phyloP scores from a whole-genome alignment of 768 basidiomycete genomes.

The Leccinellum luteum region DNA sequence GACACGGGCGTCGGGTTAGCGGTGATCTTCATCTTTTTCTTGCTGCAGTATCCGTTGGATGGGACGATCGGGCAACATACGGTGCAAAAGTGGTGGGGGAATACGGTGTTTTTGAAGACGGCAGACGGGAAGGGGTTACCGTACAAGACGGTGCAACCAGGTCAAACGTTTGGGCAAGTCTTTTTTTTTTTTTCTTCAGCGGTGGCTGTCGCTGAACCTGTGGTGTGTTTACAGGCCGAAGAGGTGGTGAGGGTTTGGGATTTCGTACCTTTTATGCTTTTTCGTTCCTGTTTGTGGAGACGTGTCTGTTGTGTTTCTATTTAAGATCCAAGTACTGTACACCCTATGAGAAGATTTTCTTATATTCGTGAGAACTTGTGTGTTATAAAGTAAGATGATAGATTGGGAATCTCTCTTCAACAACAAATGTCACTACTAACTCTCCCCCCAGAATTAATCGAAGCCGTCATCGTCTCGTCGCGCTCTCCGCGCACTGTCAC shows the following conservation, averaged over 20 bases:
- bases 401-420: too few species aligned
- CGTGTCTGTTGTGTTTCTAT: too few species aligned
- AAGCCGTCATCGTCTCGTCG: conserved; percentile 33
- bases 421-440: conserved; percentile 3
- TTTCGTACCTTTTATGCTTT: too few species aligned
- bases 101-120: conserved; percentile 37
- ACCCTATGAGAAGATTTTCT: not conserved
- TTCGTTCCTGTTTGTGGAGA: too few species aligned
- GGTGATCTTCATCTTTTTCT: conserved; percentile 56
- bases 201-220: too few species aligned
- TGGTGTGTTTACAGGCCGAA: too few species aligned
- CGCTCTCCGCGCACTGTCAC: conserved; percentile 34
- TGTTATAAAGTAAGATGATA: too few species aligned
- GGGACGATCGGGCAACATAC: conserved; percentile 55
- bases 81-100: conserved; percentile 72
- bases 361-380: not conserved
- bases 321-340: too few species aligned
- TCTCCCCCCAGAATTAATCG: conserved; percentile 42
- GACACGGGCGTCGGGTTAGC: conserved; percentile 67
- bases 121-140: conserved; percentile 15
- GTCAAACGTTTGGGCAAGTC: conserved; percentile 30
- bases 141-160: conserved; percentile 10
- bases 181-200: not conserved
- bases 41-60: conserved; percentile 61
- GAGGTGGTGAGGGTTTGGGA: too few species aligned